Percentiles rank a stretch among this genome's conserved stretches.
phyloP scores from a whole-genome alignment of 2,329 filamentous ascomycete genomes.

The Pseudogymnoascus pannorum region DNA sequence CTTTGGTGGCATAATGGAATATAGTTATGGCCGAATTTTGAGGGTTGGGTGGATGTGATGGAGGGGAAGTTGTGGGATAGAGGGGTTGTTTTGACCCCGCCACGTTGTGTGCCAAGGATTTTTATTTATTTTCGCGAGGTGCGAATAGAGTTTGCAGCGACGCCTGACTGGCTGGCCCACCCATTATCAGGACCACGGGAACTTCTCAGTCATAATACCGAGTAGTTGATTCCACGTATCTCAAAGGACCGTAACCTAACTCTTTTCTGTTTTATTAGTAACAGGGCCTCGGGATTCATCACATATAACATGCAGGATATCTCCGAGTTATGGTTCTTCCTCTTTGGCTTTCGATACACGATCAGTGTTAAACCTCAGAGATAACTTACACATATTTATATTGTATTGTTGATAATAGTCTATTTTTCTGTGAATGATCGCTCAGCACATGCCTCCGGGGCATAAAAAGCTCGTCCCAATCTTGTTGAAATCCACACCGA shows the following conservation, averaged over 20 bases:
- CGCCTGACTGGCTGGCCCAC: not conserved
- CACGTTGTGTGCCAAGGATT: not conserved
- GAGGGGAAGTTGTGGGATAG: conserved; percentile 7
- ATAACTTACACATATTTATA: not conserved
- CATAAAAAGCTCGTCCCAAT: conserved; percentile 7
- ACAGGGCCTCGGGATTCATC: not conserved
- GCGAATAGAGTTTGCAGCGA: not conserved
- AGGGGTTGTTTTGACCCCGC: conserved; percentile 4
- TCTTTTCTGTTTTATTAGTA: too few species aligned
- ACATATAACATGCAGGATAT: not conserved
- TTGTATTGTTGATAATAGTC: not conserved
- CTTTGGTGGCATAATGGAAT: conserved; percentile 35
- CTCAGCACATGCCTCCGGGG: not conserved
- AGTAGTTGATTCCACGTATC: not conserved
- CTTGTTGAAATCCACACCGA: conserved; percentile 1
- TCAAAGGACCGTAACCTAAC: not conserved
- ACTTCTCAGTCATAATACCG: not conserved
- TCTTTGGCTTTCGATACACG: not conserved
- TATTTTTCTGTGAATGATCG: not conserved
- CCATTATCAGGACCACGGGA: not conserved
- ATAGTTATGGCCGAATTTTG: not conserved
- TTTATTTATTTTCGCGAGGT: conserved; percentile 1
- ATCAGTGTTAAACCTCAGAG: not conserved
- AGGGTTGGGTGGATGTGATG: not conserved
- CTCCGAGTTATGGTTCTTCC: not conserved